Evolutionary conservation across 192 early-diverging fungal species (phyloP).

Genomic region (Geranomyces michiganensis): DNA sequence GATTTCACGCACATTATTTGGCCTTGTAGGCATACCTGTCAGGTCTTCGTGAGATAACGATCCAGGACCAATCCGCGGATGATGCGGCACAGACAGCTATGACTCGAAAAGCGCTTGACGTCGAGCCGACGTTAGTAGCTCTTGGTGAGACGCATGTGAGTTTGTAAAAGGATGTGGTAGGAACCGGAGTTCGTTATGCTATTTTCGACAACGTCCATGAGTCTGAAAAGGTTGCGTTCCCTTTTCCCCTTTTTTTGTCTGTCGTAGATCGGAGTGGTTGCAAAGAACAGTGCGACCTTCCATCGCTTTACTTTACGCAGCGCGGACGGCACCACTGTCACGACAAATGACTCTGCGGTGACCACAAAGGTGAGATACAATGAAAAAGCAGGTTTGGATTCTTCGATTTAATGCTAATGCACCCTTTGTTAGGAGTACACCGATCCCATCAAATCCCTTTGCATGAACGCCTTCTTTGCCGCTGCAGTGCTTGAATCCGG

Average conservation of each 20-base stretch:
- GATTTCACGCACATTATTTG: neutral
- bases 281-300: slow-evolving; percentile 24
- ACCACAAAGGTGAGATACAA: too few relatives aligned
- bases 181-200: too few relatives aligned
- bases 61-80: slow-evolving; percentile 37
- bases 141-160: slow-evolving; percentile 43
- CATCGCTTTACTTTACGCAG: neutral
- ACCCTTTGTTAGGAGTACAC: slow-evolving; percentile 20
- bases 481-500: slow-evolving; percentile 44
- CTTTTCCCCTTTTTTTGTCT: neutral
- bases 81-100: neutral
- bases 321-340: neutral
- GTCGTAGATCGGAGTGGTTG: slow-evolving; percentile 29
- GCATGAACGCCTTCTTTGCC: slow-evolving; percentile 41
- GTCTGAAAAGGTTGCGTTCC: too few relatives aligned
- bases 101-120: slow-evolving; percentile 33
- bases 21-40: slow-evolving; percentile 36
- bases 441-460: neutral
- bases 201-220: neutral
- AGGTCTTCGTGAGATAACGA: slow-evolving; percentile 40
- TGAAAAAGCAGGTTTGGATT: too few relatives aligned
- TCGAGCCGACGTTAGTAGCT: slow-evolving; percentile 43
- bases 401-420: too few relatives aligned
- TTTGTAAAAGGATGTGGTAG: too few relatives aligned
- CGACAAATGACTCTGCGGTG: too few relatives aligned